These are phyloP conservation scores for Talaromyces verruculosus DNA, from an alignment of 2,329 filamentous ascomycete genomes.

Conservation along the genomic window DNA sequence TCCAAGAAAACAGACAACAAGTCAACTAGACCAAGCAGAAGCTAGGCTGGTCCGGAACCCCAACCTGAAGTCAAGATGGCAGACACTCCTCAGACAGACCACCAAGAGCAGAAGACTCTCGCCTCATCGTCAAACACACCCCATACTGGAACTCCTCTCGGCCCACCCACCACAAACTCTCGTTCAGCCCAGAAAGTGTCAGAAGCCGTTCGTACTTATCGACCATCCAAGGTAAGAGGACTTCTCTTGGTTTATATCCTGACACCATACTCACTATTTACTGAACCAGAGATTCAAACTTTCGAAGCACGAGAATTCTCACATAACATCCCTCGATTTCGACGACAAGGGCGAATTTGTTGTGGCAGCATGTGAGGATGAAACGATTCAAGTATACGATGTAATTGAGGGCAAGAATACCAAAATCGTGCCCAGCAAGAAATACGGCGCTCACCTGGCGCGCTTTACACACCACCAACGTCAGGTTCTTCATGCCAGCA, in stretches of 20 bases:
- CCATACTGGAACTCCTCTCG: constrained; percentile 18
- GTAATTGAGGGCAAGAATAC: constrained; percentile 85
- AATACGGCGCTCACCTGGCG: constrained; percentile 92
- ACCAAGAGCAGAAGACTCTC: constrained; percentile 18
- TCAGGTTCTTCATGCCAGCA: constrained; percentile 92
- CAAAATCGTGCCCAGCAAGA: constrained; percentile 89
- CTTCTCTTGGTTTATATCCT: not conserved
- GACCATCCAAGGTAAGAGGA: constrained; percentile 70
- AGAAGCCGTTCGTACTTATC: constrained; percentile 74
- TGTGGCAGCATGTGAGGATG: constrained; percentile 88
- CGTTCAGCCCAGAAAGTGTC: constrained; percentile 63
- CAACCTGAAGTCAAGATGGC: constrained; percentile 23
- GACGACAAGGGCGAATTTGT: constrained; percentile 92
- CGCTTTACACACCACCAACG: constrained; percentile 90
- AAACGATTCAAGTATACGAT: constrained; percentile 94
- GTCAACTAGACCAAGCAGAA: not conserved
- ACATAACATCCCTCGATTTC: constrained; percentile 89
- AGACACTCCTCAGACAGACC: constrained; percentile 22
- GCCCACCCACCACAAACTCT: constrained; percentile 19
- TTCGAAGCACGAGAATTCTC: constrained; percentile 42
- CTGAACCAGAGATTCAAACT: constrained; percentile 18
- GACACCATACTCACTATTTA: constrained; percentile 13
- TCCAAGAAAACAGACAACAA: not conserved
- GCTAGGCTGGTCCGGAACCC: not conserved
- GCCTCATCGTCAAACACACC: constrained; percentile 18